These are phyloP conservation scores for Microsporum canis DNA, from an alignment of 2,329 filamentous ascomycete species.

Conservation along the genomic window DNA sequence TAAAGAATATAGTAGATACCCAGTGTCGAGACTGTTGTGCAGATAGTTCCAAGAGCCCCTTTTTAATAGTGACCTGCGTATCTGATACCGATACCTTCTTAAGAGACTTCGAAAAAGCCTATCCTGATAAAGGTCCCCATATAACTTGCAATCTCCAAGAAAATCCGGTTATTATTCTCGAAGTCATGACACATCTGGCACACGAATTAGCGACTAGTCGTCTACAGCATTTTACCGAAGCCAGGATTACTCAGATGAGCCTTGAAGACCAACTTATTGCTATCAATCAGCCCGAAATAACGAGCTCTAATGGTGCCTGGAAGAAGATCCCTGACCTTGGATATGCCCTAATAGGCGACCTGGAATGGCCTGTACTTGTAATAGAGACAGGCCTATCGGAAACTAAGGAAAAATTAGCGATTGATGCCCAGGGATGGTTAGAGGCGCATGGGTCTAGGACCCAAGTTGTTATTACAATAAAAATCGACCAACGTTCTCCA, in stretches of 20 bases:
- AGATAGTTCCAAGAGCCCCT: not conserved
- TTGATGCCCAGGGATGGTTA: conserved; percentile 4
- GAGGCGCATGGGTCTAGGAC: not conserved
- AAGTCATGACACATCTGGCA: not conserved
- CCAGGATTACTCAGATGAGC: not conserved
- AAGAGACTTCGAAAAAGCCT: not conserved
- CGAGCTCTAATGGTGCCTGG: not conserved
- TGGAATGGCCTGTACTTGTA: not conserved
- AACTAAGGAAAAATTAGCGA: not conserved
- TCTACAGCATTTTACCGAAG: not conserved
- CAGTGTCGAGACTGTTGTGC: not conserved
- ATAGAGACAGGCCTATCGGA: not conserved
- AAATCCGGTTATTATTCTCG: not conserved
- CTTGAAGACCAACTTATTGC: not conserved
- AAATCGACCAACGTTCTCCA: not conserved
- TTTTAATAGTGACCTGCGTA: not conserved
- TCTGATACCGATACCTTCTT: not conserved
- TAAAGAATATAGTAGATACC: not conserved
- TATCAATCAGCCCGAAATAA: not conserved
- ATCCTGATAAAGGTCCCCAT: not conserved
- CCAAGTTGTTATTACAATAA: not conserved
- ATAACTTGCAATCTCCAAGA: not conserved
- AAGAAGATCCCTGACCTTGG: not conserved
- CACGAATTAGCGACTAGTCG: not conserved
- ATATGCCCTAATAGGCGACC: not conserved